These are phyloP conservation scores for Cryptosporidium tyzzeri DNA, from an alignment of 169 alveolate genomes.

Conservation along the genomic window DNA sequence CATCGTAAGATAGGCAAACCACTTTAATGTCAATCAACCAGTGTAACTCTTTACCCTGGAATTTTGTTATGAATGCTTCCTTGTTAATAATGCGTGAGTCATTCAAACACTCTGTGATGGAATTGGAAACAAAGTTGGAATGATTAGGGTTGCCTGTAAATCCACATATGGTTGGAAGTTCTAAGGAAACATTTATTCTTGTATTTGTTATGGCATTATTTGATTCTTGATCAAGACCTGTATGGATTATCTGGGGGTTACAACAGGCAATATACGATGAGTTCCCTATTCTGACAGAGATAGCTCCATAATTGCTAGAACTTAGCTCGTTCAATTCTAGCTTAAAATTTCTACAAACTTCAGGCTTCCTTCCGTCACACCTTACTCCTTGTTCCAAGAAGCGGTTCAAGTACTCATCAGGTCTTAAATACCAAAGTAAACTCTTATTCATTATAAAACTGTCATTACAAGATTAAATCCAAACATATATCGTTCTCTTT, in stretches of 20 bases:
- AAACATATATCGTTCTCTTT: slow-evolving; percentile 3
- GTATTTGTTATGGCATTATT: slow-evolving; percentile 14
- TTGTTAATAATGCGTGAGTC: slow-evolving; percentile 46
- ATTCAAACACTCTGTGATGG: slow-evolving; percentile 58
- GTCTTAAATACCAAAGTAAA: slow-evolving; percentile 56
- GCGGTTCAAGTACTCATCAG: slow-evolving; percentile 56
- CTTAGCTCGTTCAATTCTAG: slow-evolving; percentile 13
- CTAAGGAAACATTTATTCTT: slow-evolving; percentile 57
- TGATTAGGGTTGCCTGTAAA: slow-evolving; percentile 39
- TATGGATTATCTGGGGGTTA: slow-evolving; percentile 18
- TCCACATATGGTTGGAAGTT: slow-evolving; percentile 66
- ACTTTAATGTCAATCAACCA: slow-evolving; percentile 49
- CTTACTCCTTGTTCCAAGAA: slow-evolving; percentile 63
- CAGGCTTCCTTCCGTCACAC: slow-evolving; percentile 70
- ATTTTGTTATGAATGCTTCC: slow-evolving; percentile 19
- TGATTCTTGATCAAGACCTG: slow-evolving; percentile 7
- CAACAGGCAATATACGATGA: slow-evolving; percentile 58
- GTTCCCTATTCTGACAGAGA: slow-evolving; percentile 55
- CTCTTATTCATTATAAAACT: background rate
- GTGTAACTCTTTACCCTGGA: slow-evolving; percentile 33
- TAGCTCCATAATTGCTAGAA: slow-evolving; percentile 3
- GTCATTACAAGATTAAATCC: background rate
- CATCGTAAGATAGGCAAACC: slow-evolving; percentile 71
- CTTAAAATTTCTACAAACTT: slow-evolving; percentile 34
- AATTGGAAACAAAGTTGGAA: slow-evolving; percentile 23